These are phyloP conservation scores for Oropetium thomaeum DNA, from an alignment of 176 grass and related monocot species.

Conservation along the genomic window DNA sequence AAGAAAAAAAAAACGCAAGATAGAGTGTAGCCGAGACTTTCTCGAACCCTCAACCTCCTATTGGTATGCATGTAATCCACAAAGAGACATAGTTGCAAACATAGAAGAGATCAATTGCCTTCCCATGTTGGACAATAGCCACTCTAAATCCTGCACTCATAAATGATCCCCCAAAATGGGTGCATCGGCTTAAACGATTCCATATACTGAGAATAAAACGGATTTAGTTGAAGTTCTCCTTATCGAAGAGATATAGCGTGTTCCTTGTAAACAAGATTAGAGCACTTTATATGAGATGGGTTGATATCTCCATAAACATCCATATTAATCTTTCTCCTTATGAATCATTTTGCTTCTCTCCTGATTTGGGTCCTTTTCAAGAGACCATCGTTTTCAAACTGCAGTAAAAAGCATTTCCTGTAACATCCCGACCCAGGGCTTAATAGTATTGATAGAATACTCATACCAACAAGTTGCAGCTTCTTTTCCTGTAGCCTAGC, in stretches of 20 bases:
- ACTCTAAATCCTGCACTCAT: background rate
- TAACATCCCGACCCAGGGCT: too few species aligned
- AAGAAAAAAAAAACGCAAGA: too few species aligned
- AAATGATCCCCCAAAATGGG: background rate
- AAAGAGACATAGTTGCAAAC: background rate
- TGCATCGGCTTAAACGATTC: background rate
- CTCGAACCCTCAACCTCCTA: too few species aligned
- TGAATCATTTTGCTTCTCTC: background rate
- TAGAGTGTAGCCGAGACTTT: too few species aligned
- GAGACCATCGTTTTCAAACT: background rate
- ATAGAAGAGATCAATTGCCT: background rate
- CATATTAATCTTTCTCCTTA: too few species aligned
- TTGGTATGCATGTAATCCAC: too few species aligned
- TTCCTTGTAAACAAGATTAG: conserved; percentile 6
- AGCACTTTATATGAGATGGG: background rate
- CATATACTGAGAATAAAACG: background rate
- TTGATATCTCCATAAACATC: background rate
- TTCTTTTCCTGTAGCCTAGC: too few species aligned
- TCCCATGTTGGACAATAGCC: background rate
- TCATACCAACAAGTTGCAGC: too few species aligned
- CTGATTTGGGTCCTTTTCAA: background rate
- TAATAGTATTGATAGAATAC: too few species aligned
- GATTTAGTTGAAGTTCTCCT: background rate
- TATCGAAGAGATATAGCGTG: background rate
- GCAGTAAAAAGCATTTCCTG: too few species aligned